Evolutionary conservation across 2,329 filamentous ascomycete species (phyloP).

Genomic region (Corinectria fuckeliana): DNA sequence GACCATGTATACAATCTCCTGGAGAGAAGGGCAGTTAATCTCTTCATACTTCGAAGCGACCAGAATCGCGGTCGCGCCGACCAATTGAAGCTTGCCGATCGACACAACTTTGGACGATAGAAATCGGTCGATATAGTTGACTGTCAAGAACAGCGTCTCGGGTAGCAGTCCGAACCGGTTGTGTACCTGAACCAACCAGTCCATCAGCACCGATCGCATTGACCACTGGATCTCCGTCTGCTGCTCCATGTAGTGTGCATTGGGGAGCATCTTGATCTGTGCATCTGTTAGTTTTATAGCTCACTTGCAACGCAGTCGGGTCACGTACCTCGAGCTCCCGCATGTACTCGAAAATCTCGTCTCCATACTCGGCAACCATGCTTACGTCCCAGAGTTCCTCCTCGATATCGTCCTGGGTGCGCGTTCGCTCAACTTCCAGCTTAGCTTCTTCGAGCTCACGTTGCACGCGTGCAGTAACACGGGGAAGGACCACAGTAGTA

Average conservation of each 20-base stretch:
- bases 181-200: conserved; percentile 98
- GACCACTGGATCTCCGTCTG: conserved; percentile 99
- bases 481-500: conserved; percentile 72
- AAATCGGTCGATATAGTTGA: conserved; percentile 98
- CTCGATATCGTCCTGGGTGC: conserved; percentile 76
- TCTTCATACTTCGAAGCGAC: conserved; percentile 98
- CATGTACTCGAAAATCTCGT: conserved; percentile 96
- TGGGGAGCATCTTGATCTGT: conserved; percentile 81
- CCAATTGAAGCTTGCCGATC: conserved; percentile 91
- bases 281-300: conserved; percentile 26
- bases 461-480: conserved; percentile 70
- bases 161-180: conserved; percentile 88
- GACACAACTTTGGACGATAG: conserved; percentile 94
- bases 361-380: conserved; percentile 96
- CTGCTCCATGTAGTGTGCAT: conserved; percentile 93
- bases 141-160: conserved; percentile 91
- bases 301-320: background rate
- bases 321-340: conserved; percentile 77
- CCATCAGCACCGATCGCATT: conserved; percentile 96
- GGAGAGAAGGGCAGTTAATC: conserved; percentile 94
- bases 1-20: conserved; percentile 98
- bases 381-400: conserved; percentile 93
- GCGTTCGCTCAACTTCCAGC: conserved; percentile 71
- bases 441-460: conserved; percentile 74
- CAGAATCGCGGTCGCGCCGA: conserved; percentile 94